Conservation (phyloP, 2,329 filamentous ascomycete species). For the Nothophaeocryptopus gaeumannii region DNA sequence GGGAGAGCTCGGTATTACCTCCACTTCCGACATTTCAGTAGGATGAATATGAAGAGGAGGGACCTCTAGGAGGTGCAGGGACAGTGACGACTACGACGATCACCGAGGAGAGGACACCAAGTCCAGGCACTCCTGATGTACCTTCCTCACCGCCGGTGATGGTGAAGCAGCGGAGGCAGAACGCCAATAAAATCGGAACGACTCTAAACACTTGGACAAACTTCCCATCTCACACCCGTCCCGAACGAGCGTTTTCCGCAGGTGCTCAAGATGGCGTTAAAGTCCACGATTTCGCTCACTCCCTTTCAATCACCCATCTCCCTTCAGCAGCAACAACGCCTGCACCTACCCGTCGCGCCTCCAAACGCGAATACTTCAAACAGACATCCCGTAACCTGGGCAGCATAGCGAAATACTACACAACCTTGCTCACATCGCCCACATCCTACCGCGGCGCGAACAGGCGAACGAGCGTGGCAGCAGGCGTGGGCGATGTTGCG, state of each 20-base stretch:
- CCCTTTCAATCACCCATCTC: background rate
- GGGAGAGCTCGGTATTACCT: slow-evolving; percentile 1
- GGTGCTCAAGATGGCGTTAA: slow-evolving; percentile 39
- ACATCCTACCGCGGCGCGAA: slow-evolving; percentile 43
- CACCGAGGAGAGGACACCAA: too few relatives aligned
- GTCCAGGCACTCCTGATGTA: too few relatives aligned
- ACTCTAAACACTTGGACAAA: slow-evolving; percentile 42
- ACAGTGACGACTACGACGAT: too few relatives aligned
- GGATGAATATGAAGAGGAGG: too few relatives aligned
- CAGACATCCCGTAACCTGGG: slow-evolving; percentile 34
- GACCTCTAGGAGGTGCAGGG: too few relatives aligned
- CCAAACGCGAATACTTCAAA: slow-evolving; percentile 14
- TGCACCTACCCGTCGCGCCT: slow-evolving; percentile 6
- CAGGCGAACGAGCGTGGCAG: slow-evolving; percentile 42
- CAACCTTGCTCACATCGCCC: slow-evolving; percentile 43
- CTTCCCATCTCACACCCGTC: slow-evolving; percentile 48
- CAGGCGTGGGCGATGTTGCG: slow-evolving; percentile 42
- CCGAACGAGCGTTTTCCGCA: slow-evolving; percentile 40
- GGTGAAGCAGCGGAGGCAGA: too few relatives aligned
- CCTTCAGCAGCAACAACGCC: background rate
- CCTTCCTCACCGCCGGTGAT: too few relatives aligned
- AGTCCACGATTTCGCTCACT: slow-evolving; percentile 17
- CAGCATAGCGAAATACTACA: slow-evolving; percentile 45
- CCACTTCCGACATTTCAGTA: background rate
- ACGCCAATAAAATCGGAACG: slow-evolving; percentile 23